These are phyloP conservation scores for Neltuma alba DNA, from an alignment of 306 rosid species.

Conservation along the genomic window DNA sequence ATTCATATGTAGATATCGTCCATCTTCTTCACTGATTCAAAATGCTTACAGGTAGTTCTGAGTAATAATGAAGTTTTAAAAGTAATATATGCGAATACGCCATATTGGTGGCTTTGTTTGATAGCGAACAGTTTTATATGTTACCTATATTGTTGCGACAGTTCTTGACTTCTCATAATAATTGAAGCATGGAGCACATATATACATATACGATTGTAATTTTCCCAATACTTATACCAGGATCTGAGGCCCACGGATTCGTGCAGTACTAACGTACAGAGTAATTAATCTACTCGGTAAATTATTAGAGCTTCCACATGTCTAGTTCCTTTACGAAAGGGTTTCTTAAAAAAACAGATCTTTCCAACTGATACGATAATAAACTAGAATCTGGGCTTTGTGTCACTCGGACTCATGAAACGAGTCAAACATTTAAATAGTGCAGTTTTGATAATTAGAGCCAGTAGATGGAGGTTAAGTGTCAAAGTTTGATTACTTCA, in stretches of 20 bases:
- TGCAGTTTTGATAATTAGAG: not conserved
- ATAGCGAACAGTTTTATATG: slow-evolving; percentile 1
- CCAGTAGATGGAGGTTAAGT: not conserved
- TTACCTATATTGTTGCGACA: not conserved
- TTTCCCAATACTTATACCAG: not conserved
- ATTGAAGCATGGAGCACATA: not conserved
- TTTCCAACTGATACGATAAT: not conserved
- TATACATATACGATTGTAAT: not conserved
- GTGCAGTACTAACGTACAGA: not conserved
- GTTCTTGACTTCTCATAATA: not conserved
- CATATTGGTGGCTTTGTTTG: slow-evolving; percentile 42
- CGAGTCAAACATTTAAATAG: not conserved
- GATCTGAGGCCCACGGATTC: not conserved
- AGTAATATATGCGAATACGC: slow-evolving; percentile 26
- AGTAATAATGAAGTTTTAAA: not conserved
- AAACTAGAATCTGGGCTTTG: not conserved
- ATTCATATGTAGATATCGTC: slow-evolving; percentile 7
- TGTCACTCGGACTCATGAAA: not conserved
- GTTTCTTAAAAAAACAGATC: not conserved
- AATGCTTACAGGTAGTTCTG: not conserved
- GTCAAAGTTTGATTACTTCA: not conserved
- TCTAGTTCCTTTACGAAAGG: not conserved
- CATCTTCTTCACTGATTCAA: not conserved
- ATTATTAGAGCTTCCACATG: not conserved
- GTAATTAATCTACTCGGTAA: not conserved